phyloP scores from a whole-genome alignment of 257 asterid species.

The Solanum lignicaule region DNA sequence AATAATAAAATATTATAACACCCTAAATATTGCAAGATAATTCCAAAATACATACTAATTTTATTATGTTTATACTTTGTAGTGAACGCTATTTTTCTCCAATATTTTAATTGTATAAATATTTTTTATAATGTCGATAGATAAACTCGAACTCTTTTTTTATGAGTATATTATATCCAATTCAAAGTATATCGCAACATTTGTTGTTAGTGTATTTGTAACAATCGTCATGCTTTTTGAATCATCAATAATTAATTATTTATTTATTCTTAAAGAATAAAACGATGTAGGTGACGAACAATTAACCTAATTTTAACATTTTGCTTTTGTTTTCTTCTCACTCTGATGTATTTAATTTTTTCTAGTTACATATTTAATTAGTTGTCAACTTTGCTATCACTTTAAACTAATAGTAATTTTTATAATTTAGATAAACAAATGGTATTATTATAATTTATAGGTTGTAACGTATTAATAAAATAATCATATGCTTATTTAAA shows the following conservation, averaged over 20 bases:
- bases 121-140: neutral
- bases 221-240: neutral
- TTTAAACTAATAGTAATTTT: too few relatives aligned
- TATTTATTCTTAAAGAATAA: neutral
- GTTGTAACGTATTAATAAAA: neutral
- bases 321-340: neutral
- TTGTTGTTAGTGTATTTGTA: neutral
- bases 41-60: neutral
- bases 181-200: neutral
- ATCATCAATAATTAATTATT: neutral
- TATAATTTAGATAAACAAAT: neutral
- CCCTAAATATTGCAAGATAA: too few relatives aligned
- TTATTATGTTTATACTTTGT: too few relatives aligned
- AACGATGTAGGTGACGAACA: neutral
- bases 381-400: neutral
- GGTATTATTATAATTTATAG: neutral
- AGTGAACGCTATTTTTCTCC: neutral
- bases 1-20: neutral
- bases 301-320: neutral
- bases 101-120: neutral
- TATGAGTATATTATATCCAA: neutral
- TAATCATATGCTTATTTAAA: neutral
- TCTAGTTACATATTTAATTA: neutral
- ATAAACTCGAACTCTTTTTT: neutral
- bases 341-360: neutral